Base-by-base conservation (phyloP, 139 green algal genomes). In the Trebouxia sp. region DNA sequence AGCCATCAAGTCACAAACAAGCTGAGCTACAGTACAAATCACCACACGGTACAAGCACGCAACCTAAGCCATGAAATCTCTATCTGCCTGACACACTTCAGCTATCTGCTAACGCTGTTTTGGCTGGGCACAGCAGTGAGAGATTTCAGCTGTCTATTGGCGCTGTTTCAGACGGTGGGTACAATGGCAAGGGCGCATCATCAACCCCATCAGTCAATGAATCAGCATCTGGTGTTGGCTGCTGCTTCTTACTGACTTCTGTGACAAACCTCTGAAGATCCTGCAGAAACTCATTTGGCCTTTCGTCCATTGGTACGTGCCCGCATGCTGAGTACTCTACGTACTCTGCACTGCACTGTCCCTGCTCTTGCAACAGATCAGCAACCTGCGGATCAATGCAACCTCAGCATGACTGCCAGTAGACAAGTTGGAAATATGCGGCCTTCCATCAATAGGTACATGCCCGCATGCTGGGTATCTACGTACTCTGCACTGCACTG, bases 281-380 rank as follows among this genome's bases (percentile, higher is more conserved):
- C 38, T 51, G 24, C 26, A 56, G 24, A 26, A 77, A 77, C 15
- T 77, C 35, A 15, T 38, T 39, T 56, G 67, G 67, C 41, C 28
- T 56, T 35, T 77, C 67, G 39, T 77, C 67, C 67, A 77, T 77
- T 11, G 67, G 67, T n/a, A 77, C 67, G 26, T 77, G 67, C 26
- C 67, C 67, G 26, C 67, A 77, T n/a, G n/a, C 39, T 22, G 53
- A 15, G 22, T 56, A 77, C n/a, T 77, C 67, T 17, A 53, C 26
- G 15, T 53, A 77, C 8, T 77, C 67, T 53, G 11, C 38, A 8
- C 28, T 41, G 26, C 67, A 51, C 11, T 77, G 41, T 10, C 42
- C 67, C 17, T 38, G 28, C 37, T 26, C 41, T 37, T 53, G 39
- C 28, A 77, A 56, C 7, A 77, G 12, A 12, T 53, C 67, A 32